Base-by-base conservation (phyloP, 345 rosid genomes). In the Ricinus communis region DNA sequence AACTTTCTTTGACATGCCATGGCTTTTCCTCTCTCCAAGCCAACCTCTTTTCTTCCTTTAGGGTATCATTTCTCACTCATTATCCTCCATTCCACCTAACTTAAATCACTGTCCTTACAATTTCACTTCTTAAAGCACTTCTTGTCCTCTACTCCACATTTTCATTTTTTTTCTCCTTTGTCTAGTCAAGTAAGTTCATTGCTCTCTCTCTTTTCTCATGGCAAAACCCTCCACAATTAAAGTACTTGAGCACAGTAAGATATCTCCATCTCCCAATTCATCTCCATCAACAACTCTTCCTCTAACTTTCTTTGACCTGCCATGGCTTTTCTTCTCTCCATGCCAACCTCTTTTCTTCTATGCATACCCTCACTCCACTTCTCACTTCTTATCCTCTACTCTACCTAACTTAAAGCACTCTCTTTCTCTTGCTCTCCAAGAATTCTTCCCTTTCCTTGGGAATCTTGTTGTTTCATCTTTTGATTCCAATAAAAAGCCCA, bases 291-390 rank as follows among this genome's bases (percentile, higher is more conserved):
- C 73, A 1, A 71, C 70, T 6, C 74, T 82, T 5, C 83, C 84
- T 0, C 72, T 83, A 10, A 85, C 85, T n/a, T 80, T 78, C 66
- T 67, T 87, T 0, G 91, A 87, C 74, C 33, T 81, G n/a, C 88
- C 88, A 28, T 85, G 91, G 91, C 87, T 83, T 5, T 72, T 81
- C 73, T 78, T 72, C 74, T 22, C 77, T n/a, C 88, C 85, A 47
- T 65, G 63, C 47, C 80, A 78, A 52, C 78, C 78, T 18, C 86
- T 87, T 70, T 82, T 85, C 86, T 80, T 87, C 82, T 82, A 76
- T 24, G 71, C 57, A 50, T 77, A 67, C 64, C 77, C 75, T 36
- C 71, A 72, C 66, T 30, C 85, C 14, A 72, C 74, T 45, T 59
- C 81, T 47, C 72, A 76, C 68, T 81, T 85, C 73, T 8, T 76